Percentiles rank a stretch among this genome's conserved stretches.
These are phyloP conservation scores for Cystobasidium ongulense DNA, from an alignment of 768 basidiomycete genomes.

Conservation along the genomic window DNA sequence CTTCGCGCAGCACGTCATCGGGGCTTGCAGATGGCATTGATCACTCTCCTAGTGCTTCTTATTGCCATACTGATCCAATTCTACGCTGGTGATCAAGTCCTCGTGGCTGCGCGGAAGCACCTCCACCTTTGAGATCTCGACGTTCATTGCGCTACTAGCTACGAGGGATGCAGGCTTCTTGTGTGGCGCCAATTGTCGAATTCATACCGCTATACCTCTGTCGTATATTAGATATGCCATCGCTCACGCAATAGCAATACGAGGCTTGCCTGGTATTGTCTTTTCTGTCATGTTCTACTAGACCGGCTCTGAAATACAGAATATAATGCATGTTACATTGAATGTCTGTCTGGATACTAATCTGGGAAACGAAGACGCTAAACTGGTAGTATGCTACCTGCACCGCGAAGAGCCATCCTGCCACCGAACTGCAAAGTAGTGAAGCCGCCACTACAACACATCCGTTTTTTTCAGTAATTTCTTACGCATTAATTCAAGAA, in stretches of 20 bases:
- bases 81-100: conserved; percentile 15
- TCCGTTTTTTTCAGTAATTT: conserved; percentile 38
- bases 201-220: too few relatives aligned
- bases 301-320: background rate
- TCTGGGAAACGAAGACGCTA: conserved; percentile 45
- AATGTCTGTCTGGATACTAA: background rate
- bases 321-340: background rate
- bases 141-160: too few relatives aligned
- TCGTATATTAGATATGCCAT: too few relatives aligned
- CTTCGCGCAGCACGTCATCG: background rate
- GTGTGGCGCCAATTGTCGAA: too few relatives aligned
- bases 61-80: conserved; percentile 20
- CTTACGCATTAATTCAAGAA: conserved; percentile 34
- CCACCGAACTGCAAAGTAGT: conserved; percentile 69
- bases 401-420: conserved; percentile 72
- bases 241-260: too few relatives aligned
- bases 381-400: conserved; percentile 70
- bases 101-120: conserved; percentile 1
- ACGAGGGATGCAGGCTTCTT: too few relatives aligned
- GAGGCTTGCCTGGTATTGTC: too few relatives aligned
- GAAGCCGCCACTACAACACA: conserved; percentile 45
- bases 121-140: background rate
- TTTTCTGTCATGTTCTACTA: too few relatives aligned
- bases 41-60: conserved; percentile 15
- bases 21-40: background rate